phyloP scores from a whole-genome alignment of 2,329 filamentous ascomycete species.

The Acarospora socialis region DNA sequence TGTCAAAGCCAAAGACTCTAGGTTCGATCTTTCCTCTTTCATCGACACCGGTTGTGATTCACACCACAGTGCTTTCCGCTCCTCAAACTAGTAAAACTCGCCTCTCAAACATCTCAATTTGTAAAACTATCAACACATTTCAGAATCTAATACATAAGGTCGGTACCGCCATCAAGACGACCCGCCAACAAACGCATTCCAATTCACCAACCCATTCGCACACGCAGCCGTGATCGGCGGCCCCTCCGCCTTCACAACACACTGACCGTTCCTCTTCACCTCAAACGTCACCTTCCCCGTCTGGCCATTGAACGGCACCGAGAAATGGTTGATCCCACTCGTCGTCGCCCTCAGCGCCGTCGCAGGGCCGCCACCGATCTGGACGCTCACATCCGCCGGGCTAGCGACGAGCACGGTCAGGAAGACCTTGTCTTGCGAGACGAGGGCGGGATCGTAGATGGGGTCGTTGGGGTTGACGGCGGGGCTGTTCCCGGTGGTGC shows the following conservation, averaged over 20 bases:
- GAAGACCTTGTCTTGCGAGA: conserved; percentile 23
- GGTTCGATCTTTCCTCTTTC: too few relatives aligned
- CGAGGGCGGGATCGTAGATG: too few relatives aligned
- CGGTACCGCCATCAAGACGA: too few relatives aligned
- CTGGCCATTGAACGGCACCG: conserved; percentile 20
- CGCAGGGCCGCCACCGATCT: conserved; percentile 17
- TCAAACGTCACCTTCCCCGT: conserved; percentile 18
- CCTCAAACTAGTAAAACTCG: too few relatives aligned
- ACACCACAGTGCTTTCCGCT: too few relatives aligned
- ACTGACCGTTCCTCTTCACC: conserved; percentile 16
- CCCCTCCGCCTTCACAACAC: conserved; percentile 16
- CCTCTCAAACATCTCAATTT: too few relatives aligned
- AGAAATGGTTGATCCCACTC: conserved; percentile 21
- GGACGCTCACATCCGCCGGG: conserved; percentile 19
- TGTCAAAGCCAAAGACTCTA: too few relatives aligned
- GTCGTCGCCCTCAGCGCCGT: conserved; percentile 15
- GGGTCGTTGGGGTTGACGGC: too few relatives aligned
- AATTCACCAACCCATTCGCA: conserved; percentile 20
- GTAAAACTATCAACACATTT: too few relatives aligned
- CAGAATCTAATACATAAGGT: too few relatives aligned
- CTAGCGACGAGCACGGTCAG: conserved; percentile 17
- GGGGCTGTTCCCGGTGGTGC: conserved; percentile 23
- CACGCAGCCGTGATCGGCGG: conserved; percentile 20
- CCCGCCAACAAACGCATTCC: conserved; percentile 24
- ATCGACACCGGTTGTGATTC: too few relatives aligned